Percentiles rank a stretch among this genome's conserved stretches.
phyloP scores from a whole-genome alignment of 1,284 basidiomycete species.

The Sanguinoderma infundibulare region DNA sequence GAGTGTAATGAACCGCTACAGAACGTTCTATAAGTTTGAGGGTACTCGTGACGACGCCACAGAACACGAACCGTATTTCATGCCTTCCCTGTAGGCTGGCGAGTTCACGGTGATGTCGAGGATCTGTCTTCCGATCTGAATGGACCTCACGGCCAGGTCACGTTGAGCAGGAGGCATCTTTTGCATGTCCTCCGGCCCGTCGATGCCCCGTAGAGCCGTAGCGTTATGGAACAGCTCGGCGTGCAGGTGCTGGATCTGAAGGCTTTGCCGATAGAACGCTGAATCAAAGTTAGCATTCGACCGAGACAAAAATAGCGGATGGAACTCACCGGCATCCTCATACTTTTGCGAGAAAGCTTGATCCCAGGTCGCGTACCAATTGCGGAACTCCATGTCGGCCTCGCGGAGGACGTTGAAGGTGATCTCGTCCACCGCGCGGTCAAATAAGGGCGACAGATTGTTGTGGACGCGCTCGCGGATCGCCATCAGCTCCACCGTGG shows the following conservation, averaged over 20 bases:
- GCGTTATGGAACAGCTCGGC: conserved; percentile 85
- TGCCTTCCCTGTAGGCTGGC: conserved; percentile 83
- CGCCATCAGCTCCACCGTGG: conserved; percentile 87
- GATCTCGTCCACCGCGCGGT: conserved; percentile 68
- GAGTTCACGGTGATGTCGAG: conserved; percentile 79
- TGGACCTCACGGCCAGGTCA: conserved; percentile 72
- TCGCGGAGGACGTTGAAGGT: conserved; percentile 67
- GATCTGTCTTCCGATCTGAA: conserved; percentile 69
- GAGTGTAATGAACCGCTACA: conserved; percentile 85
- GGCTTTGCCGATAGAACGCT: conserved; percentile 84
- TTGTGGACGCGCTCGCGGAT: conserved; percentile 79
- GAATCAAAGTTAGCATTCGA: conserved; percentile 15
- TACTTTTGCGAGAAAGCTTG: conserved; percentile 80
- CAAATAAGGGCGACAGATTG: conserved; percentile 62
- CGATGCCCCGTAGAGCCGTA: conserved; percentile 74
- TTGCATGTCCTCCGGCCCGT: conserved; percentile 77
- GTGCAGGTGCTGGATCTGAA: conserved; percentile 80
- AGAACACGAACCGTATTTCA: conserved; percentile 76
- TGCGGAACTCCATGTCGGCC: conserved; percentile 69
- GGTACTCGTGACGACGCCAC: not conserved
- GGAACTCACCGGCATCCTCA: conserved; percentile 69
- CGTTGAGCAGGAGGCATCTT: conserved; percentile 74
- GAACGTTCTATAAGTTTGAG: conserved; percentile 15
- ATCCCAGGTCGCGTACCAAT: conserved; percentile 81
- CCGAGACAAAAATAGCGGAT: conserved; percentile 1